Percentiles rank a stretch among this genome's conserved stretches.
These are phyloP conservation scores for Macrotyloma uniflorum DNA, from an alignment of 306 rosid genomes.

Conservation along the genomic window DNA sequence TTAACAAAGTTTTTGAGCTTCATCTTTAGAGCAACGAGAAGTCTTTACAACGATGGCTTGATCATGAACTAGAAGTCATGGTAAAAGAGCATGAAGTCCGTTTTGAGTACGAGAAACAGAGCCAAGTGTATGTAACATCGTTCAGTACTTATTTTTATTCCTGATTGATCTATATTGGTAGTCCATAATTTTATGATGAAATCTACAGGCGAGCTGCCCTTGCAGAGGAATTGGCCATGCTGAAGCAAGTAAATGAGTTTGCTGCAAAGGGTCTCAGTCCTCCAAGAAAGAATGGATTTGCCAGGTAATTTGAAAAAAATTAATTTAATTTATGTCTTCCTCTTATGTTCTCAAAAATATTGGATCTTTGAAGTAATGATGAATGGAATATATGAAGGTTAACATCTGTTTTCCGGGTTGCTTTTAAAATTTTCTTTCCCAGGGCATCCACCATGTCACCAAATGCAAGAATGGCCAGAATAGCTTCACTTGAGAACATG, in stretches of 20 bases:
- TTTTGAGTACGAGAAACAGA: constrained; percentile 95
- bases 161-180: constrained; percentile 30
- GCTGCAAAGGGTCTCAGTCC: constrained; percentile 94
- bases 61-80: constrained; percentile 97
- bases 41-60: constrained; percentile 96
- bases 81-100: constrained; percentile 99
- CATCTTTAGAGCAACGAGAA: constrained; percentile 82
- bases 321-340: constrained; percentile 29
- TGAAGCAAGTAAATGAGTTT: constrained; percentile 92
- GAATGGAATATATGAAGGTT: constrained; percentile 23
- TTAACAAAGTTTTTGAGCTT: constrained; percentile 44
- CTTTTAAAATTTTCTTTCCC: constrained; percentile 43
- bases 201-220: constrained; percentile 92
- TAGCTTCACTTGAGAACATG: constrained; percentile 94
- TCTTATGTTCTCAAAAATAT: constrained; percentile 17
- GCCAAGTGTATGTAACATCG: constrained; percentile 84
- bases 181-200: constrained; percentile 38
- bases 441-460: constrained; percentile 97
- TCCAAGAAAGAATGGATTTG: constrained; percentile 88
- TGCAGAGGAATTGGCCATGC: constrained; percentile 93
- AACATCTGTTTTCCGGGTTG: constrained; percentile 35
- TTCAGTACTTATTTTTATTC: constrained; percentile 20
- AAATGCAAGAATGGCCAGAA: constrained; percentile 94
- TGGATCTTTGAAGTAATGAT: constrained; percentile 12
- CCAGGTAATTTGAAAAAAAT: constrained; percentile 53